Percentiles rank a stretch among this genome's conserved stretches.
phyloP scores from a whole-genome alignment of 2,329 filamentous ascomycete genomes.

The Lachnellula hyalina region DNA sequence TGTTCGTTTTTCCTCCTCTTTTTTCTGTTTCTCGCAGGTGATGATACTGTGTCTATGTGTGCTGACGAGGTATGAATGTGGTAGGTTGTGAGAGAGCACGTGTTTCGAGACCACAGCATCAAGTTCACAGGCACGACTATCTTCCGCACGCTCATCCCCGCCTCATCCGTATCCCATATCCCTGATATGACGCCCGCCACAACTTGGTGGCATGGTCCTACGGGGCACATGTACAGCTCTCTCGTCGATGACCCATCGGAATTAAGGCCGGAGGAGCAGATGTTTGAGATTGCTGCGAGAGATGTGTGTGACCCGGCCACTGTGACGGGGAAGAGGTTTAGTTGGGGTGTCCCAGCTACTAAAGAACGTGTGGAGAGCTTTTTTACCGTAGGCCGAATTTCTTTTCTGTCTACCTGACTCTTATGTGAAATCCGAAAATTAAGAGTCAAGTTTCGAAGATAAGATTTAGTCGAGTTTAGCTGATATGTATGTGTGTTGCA shows the following conservation, averaged over 20 bases:
- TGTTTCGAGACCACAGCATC: conserved; percentile 39
- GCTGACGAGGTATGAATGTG: background rate
- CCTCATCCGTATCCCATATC: conserved; percentile 31
- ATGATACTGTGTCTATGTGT: too few species aligned
- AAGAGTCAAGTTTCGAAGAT: too few species aligned
- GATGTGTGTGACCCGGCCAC: conserved; percentile 31
- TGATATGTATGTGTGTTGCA: too few species aligned
- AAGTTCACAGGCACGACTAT: conserved; percentile 36
- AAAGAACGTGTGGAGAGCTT: conserved; percentile 35
- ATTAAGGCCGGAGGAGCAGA: conserved; percentile 13
- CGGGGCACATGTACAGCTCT: conserved; percentile 38
- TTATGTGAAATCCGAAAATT: too few species aligned
- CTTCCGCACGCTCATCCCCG: conserved; percentile 40
- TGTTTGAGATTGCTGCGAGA: conserved; percentile 37
- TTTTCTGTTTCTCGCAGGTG: background rate
- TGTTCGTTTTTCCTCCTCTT: conserved; percentile 24
- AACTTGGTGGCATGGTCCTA: conserved; percentile 40
- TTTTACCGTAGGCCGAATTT: conserved; percentile 24
- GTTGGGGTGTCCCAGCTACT: conserved; percentile 35
- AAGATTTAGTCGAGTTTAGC: too few species aligned
- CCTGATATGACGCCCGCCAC: conserved; percentile 30
- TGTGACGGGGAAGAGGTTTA: conserved; percentile 30
- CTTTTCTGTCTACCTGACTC: too few species aligned
- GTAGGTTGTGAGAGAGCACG: conserved; percentile 37
- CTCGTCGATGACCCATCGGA: conserved; percentile 32